Evolutionary conservation across 768 basidiomycete species (phyloP), one percentile per base, ranked within the genome.

Genomic region (Lactifluus subvellereus): DNA sequence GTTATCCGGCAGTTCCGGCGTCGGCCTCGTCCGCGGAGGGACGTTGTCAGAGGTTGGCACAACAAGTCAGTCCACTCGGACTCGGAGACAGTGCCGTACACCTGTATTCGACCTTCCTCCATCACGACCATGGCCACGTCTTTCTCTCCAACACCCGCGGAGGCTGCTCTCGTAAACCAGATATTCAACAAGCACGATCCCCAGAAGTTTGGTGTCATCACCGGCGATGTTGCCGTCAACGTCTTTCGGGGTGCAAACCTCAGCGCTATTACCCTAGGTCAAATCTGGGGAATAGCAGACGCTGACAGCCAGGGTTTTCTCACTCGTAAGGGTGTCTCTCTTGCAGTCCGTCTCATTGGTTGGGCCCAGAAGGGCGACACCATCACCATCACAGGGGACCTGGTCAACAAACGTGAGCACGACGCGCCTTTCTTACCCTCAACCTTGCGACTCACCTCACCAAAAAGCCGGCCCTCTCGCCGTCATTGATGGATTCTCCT

Each of bases 251-350:
- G 90, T 61, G 88, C 95, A 57, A 87, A 89, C 71, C 83, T 98
- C 64, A 76, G 84, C 43, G 86, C 92, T 9, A 77, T 81, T 18
- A 80, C 82, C 40, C 85, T 99, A 65, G 92, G 95, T 50, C 92
- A 97, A 77, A 88, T 99, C 66, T 99, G 97, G 96, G 83, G 79
- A 62, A 77, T 98, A 62, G 87, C 94, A 54, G 97, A 99, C 78
- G 86, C 89, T 59, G 87, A 94, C 37, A 95, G 98, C 78, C 91
- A 91, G 64, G 97, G 97, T 2, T 94, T 87, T 77, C 82, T 99
- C 58, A 87, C 93, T 11, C 85, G 83, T 67, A 94, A 91, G 71
- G 90, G 91, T 49, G 91, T 94, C 69, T 86, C 92, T 18, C 79
- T 89, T 64, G 94, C 91, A 32, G 79, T 96, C n/a, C 82, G 97